Evolutionary conservation across 2,329 filamentous ascomycete genomes (phyloP), one percentile per base, ranked within the genome.

Genomic region (Pseudopithomyces chartarum): DNA sequence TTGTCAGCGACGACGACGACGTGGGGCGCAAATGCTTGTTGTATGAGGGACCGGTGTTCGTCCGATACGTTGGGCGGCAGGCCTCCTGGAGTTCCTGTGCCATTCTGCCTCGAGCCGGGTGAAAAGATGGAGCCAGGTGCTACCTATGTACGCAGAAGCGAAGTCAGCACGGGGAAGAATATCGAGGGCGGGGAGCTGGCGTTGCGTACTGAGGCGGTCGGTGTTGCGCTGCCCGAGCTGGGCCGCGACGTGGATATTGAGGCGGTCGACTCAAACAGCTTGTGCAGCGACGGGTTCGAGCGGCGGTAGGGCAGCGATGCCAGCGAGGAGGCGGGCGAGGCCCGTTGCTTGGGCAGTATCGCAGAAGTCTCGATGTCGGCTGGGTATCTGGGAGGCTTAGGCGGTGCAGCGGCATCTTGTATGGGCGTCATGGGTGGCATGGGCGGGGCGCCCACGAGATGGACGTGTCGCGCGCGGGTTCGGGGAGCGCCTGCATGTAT

Each of bases 11-110:
- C 89, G 26, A 99, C 86, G 6, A 90, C 91, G 44, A 99, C 87
- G 61, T 95, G 90, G 1, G 95, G 96, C 13, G 94, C 91, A 73
- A 97, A 97, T 2, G 92, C 89, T 57, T 89, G 88, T 52, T 96
- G 81, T 42, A 98, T 88, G 48, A 97, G 79, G 32, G 83, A 82
- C 54, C 84, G 78, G 49, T 83, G 80, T 68, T 87, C 85, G 60
- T 86, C 83, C 7, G 80, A 79, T 12, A 67, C 69, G 47, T 73
- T 80, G 66, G 78, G 81, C 43, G 61, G 69, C 54, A 68, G 66
- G 58, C 58, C 73, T 20, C 70, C 76, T 8, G 78, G 76, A 32
- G 78, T 78, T 5, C 73, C 67, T 10, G 70, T 65, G 15, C 78
- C 73, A 55, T 75, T 73, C 15, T 67, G 52, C 17, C 63, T 64